Percentiles rank a stretch among this genome's conserved stretches.
phyloP scores from a whole-genome alignment of 139 green algal genomes.

The Chlorella sorokiniana region DNA sequence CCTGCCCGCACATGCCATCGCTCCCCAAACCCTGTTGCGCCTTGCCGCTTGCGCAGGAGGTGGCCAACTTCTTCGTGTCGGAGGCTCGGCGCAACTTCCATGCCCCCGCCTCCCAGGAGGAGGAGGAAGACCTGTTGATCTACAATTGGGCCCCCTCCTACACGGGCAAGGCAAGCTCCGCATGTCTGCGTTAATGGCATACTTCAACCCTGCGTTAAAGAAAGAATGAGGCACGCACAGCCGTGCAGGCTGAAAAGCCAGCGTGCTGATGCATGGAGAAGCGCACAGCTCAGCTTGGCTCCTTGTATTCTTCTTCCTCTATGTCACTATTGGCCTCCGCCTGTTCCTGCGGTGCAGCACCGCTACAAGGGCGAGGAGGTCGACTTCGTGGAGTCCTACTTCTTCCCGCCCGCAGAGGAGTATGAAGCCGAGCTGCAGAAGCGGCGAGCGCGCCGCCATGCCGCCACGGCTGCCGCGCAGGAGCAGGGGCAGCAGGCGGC shows the following conservation, averaged over 20 bases:
- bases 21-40: background rate
- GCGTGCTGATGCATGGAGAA: no score
- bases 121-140: constrained; percentile 78
- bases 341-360: constrained; percentile 9
- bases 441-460: background rate
- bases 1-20: no score
- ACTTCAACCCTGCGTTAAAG: no score
- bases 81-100: constrained; percentile 76
- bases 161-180: constrained; percentile 67
- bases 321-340: background rate
- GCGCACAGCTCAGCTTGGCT: background rate
- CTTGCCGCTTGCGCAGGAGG: constrained; percentile 14
- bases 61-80: constrained; percentile 78
- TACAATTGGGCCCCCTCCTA: constrained; percentile 75
- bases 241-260: no score
- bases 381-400: constrained; percentile 78
- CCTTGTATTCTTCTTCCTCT: background rate
- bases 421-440: background rate
- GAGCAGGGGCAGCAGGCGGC: background rate
- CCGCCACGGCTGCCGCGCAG: background rate
- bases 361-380: constrained; percentile 58
- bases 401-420: constrained; percentile 52
- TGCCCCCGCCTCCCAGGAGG: constrained; percentile 33
- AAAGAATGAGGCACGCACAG: no score
- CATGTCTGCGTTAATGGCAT: no score